A percentile compares a stretch with the other conserved stretches of the same genome.
Evolutionary conservation across 805 yeast genomes (phyloP).

Genomic region (Metschnikowia koreensis): DNA sequence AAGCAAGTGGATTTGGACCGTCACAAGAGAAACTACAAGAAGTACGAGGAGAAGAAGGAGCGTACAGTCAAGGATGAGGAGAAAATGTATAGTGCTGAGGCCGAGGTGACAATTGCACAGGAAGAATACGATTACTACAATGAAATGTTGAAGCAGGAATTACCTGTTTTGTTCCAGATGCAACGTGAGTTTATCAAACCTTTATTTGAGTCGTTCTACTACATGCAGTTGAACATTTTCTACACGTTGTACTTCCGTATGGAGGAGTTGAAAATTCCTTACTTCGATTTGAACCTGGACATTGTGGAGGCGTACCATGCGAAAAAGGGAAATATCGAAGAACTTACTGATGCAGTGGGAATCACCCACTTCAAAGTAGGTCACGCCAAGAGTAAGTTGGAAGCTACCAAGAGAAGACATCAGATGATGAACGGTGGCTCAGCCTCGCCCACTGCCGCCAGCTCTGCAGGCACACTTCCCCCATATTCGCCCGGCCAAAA

Average conservation of each 20-base stretch:
- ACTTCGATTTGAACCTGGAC: constrained; percentile 83
- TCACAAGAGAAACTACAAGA: constrained; percentile 64
- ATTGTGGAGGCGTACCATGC: constrained; percentile 73
- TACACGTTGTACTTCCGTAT: constrained; percentile 86
- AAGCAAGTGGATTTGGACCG: constrained; percentile 94
- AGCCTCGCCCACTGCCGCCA: constrained; percentile 24
- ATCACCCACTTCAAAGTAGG: constrained; percentile 88
- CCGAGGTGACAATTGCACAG: constrained; percentile 84
- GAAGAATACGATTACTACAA: constrained; percentile 96
- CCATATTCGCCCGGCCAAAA: constrained; percentile 36
- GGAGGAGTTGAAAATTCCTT: constrained; percentile 96
- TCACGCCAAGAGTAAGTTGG: constrained; percentile 81
- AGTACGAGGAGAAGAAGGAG: constrained; percentile 79
- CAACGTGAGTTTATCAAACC: constrained; percentile 94
- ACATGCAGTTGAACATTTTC: constrained; percentile 96
- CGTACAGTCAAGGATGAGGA: constrained; percentile 88
- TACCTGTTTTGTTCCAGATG: constrained; percentile 82
- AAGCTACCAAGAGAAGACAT: constrained; percentile 75
- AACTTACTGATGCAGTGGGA: constrained; percentile 84
- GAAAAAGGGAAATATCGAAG: constrained; percentile 91
- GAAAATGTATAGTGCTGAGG: constrained; percentile 82
- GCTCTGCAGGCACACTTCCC: constrained; percentile 27
- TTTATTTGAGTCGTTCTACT: constrained; percentile 88
- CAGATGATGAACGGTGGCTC: constrained; percentile 42
- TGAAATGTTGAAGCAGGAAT: constrained; percentile 86